These are phyloP conservation scores for Talaromyces sp. DNA, from an alignment of 2,329 filamentous ascomycete genomes.

Conservation along the genomic window DNA sequence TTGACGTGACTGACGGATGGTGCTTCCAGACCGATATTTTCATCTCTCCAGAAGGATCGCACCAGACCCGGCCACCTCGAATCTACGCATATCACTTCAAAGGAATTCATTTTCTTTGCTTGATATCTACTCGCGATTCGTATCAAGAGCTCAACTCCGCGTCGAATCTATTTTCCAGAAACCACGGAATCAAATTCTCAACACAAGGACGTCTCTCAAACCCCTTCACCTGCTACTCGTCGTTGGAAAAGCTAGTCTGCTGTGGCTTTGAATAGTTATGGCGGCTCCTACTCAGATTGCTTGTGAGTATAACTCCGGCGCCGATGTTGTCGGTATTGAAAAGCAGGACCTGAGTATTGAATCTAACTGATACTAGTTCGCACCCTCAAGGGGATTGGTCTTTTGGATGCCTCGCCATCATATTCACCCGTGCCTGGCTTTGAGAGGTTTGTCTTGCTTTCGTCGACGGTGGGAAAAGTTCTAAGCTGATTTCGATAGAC, in stretches of 20 bases:
- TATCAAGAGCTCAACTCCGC: background rate
- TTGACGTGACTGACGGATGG: background rate
- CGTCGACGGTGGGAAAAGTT: background rate
- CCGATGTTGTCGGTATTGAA: background rate
- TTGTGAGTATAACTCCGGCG: constrained; percentile 50
- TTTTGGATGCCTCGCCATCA: constrained; percentile 84
- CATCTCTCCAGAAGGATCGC: background rate
- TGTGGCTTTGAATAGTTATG: constrained; percentile 94
- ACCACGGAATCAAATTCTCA: constrained; percentile 11
- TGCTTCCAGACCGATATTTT: background rate
- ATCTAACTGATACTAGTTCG: constrained; percentile 55
- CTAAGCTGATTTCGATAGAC: constrained; percentile 48
- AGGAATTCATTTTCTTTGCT: background rate
- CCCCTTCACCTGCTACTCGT: background rate
- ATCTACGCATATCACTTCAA: background rate
- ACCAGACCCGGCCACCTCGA: background rate
- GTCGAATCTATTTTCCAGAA: background rate
- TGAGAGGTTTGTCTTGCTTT: constrained; percentile 43
- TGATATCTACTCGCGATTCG: background rate
- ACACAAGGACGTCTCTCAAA: constrained; percentile 6
- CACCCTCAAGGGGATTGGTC: constrained; percentile 92
- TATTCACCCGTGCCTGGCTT: constrained; percentile 85
- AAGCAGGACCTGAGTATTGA: background rate
- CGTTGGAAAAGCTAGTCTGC: constrained; percentile 27
- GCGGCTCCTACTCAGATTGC: constrained; percentile 90